Evolutionary conservation across 225 moss, liverwort and hornwort species (phyloP), one percentile per base, ranked within the genome.

Genomic region (Straminergon stramineum): DNA sequence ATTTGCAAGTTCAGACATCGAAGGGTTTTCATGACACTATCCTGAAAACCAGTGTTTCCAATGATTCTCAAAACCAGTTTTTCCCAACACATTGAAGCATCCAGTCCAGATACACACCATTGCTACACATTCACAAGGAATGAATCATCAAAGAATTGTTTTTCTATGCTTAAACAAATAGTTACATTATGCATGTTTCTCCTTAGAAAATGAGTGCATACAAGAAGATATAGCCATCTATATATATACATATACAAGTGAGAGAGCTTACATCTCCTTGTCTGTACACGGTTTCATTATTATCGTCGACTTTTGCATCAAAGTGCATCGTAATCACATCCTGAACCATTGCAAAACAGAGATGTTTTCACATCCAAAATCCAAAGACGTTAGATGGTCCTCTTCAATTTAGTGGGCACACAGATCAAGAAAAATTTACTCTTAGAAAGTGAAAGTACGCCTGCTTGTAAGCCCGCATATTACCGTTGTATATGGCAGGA

Each of bases 211-310:
- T 23, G 28, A 87, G 45, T 24, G 34, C 37, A 66, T 30, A 64
- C 57, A 80, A 39, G 56, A 57, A 39, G 56, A 57, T 22, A 79
- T 39, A 39, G 11, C 69, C 69, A 69, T 23, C 13, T 68, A 30
- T 48, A 48, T 48, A 48, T 48, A 48, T 48, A 48, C 48, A 48
- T 10, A 48, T 18, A 30, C 8, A 11, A 75, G 41, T 19, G 55
- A 79, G 88, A 85, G 69, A 23, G 74, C 71, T 90, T 91, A 94
- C 93, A 61, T 91, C 88, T 91, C 94, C 94, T 78, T 66, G 20
- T 62, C 92, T 86, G 67, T 76, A 90, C 57, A 93, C 89, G 52
- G 89, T 64, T 87, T 94, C 91, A 7, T 88, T 81, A 41, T 82
- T 86, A 62, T 88, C 93, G 23, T 93, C 91, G 26, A 92, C 92